Evolutionary conservation across 2,329 filamentous ascomycete genomes (phyloP).

Genomic region (Claviceps paspali): DNA sequence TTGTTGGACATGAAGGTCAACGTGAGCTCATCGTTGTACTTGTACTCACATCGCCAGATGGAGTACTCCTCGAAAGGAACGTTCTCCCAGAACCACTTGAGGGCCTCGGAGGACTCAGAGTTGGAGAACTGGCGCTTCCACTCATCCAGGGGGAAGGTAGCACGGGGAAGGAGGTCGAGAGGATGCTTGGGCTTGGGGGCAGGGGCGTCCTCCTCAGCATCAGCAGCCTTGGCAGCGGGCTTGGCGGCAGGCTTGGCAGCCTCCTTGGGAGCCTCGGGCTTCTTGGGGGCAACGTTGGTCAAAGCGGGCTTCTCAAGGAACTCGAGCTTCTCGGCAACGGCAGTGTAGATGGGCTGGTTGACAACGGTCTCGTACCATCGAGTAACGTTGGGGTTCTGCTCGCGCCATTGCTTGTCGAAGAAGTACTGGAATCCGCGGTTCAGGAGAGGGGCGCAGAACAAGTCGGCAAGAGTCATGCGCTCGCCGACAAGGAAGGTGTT

Average conservation of each 20-base stretch:
- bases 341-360: slow-evolving; percentile 84
- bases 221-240: slow-evolving; percentile 12
- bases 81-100: slow-evolving; percentile 99
- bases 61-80: slow-evolving; percentile 91
- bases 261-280: slow-evolving; percentile 54
- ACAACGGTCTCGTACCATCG: slow-evolving; percentile 92
- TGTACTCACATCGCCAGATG: slow-evolving; percentile 88
- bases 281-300: slow-evolving; percentile 57
- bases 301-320: slow-evolving; percentile 73
- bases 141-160: slow-evolving; percentile 78
- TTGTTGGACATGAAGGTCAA: slow-evolving; percentile 98
- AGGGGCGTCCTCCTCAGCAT: slow-evolving; percentile 26
- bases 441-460: slow-evolving; percentile 68
- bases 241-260: slow-evolving; percentile 43
- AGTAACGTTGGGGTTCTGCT: slow-evolving; percentile 66
- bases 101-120: slow-evolving; percentile 67
- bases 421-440: slow-evolving; percentile 84
- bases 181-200: slow-evolving; percentile 94
- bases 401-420: slow-evolving; percentile 82
- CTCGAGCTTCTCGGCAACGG: slow-evolving; percentile 58
- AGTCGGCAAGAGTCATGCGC: slow-evolving; percentile 89
- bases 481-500: slow-evolving; percentile 98
- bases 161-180: slow-evolving; percentile 65
- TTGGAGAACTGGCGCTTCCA: slow-evolving; percentile 99
- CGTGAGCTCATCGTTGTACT: slow-evolving; percentile 98